Evolutionary conservation across 352 stramenopile species (phyloP).

Genomic region (Phytopythium helicoides): DNA sequence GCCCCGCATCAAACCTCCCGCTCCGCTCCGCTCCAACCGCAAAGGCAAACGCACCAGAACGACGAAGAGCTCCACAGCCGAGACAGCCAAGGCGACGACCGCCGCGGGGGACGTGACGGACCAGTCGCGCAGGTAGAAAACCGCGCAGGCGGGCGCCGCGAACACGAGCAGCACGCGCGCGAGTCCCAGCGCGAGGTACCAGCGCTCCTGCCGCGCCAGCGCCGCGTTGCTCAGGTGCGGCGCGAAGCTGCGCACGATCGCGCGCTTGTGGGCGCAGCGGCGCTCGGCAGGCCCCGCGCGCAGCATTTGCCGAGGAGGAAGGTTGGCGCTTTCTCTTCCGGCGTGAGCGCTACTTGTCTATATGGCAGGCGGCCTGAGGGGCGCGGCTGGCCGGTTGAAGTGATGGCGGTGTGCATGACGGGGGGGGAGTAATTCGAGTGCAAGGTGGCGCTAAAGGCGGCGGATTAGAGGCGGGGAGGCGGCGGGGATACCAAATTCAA

Average conservation of each 20-base stretch:
- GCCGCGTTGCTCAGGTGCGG: constrained; percentile 55
- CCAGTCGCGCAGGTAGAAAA: constrained; percentile 49
- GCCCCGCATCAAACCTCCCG: constrained; percentile 20
- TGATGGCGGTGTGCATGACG: too few species aligned
- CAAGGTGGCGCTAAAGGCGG: too few species aligned
- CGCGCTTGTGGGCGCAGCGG: constrained; percentile 56
- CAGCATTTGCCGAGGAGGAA: too few species aligned
- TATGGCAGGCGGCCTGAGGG: too few species aligned
- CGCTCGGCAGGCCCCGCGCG: background rate
- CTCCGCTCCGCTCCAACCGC: too few species aligned
- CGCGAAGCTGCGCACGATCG: constrained; percentile 72
- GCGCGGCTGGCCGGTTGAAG: too few species aligned
- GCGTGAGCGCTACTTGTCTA: too few species aligned
- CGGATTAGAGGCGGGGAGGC: too few species aligned
- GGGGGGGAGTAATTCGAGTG: too few species aligned
- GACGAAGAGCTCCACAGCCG: constrained; percentile 60
- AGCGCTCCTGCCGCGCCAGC: constrained; percentile 47
- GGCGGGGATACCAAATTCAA: too few species aligned
- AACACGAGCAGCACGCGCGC: constrained; percentile 51
- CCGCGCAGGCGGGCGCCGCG: constrained; percentile 40
- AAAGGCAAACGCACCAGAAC: constrained; percentile 49
- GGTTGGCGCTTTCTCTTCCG: too few species aligned
- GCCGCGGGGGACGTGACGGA: background rate
- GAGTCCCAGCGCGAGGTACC: constrained; percentile 55
- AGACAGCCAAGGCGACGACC: constrained; percentile 37